Base-by-base conservation (phyloP, 2,329 filamentous ascomycete genomes). In the Claviceps pusilla region DNA sequence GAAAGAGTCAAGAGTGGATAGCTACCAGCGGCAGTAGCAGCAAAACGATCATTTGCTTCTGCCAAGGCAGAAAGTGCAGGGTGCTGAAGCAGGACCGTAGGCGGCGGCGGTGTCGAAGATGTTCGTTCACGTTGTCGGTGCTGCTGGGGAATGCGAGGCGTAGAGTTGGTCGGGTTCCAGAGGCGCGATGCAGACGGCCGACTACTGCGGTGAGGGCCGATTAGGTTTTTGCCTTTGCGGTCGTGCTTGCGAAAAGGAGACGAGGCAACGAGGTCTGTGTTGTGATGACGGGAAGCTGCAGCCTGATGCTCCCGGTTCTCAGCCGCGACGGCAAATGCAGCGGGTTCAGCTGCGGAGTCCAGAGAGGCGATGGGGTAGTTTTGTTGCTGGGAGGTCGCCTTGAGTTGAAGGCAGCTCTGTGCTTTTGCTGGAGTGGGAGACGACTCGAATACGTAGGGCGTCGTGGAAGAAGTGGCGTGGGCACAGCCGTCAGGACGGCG, bases 101-200 rank as follows among this genome's bases (percentile, higher is more conserved):
- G 77, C 42, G 74, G 75, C 6, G 74, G 75, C 16, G 78, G 78
- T 16, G 75, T 76, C 14, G 77, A 80, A 16, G 72, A 72, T 31
- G 76, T 75, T 54, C 77, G 73, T 57, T 64, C 69, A 54, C 71
- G 55, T 41, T 19, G 43, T 9, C 11, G 51, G 24, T 59, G 56
- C 29, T 59, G 48, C 33, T 24, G 62, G 54, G 68, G 58, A 53
- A 65, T 60, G 55, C 76, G 71, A 48, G 77, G 77, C 2, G 78
- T 80, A 31, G 77, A 81, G 63, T 81, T 81, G 56, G 76, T 76
- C 29, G 78, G 78, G 61, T 81, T 81, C 78, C 78, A 81, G 59
- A 81, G 75, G 41, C 77, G 76, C 48, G 74, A 73, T 28, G 75
- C 69, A 4, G 72, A 70, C 35, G 72, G 68, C 35, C 69, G 71